phyloP scores from a whole-genome alignment of 371 early-diverging fungal species.

The Mycotypha africana region DNA sequence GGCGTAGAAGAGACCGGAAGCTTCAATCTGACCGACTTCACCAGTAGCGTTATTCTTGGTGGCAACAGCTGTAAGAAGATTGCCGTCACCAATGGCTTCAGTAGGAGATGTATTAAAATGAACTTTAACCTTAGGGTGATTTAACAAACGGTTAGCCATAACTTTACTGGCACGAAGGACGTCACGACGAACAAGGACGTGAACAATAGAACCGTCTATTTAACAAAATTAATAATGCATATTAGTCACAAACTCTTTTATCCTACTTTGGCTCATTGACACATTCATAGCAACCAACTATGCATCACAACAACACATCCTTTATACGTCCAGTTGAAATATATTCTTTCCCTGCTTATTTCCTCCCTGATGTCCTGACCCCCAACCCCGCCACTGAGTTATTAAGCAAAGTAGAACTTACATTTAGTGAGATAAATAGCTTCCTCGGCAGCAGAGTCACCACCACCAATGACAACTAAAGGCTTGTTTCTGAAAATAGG shows the following conservation, averaged over 20 bases:
- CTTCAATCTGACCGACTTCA: constrained; percentile 61
- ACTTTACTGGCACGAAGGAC: constrained; percentile 95
- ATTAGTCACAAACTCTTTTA: too few species aligned
- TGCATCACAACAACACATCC: too few species aligned
- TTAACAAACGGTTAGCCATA: constrained; percentile 85
- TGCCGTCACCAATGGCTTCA: constrained; percentile 83
- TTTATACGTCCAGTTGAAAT: too few species aligned
- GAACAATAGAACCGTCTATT: constrained; percentile 11
- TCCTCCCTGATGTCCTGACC: too few species aligned
- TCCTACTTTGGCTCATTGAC: too few species aligned
- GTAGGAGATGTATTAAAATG: constrained; percentile 86
- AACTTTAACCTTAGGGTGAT: constrained; percentile 88
- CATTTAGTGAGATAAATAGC: constrained; percentile 91
- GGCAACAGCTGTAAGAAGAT: constrained; percentile 65
- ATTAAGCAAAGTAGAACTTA: constrained; percentile 15
- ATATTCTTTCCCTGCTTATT: too few species aligned
- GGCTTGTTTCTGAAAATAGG: constrained; percentile 96
- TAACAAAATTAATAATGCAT: background rate
- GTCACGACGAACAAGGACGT: constrained; percentile 87
- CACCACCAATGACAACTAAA: constrained; percentile 96
- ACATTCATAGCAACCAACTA: too few species aligned
- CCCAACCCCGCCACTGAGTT: too few species aligned
- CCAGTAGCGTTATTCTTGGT: constrained; percentile 68
- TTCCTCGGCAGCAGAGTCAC: constrained; percentile 99
- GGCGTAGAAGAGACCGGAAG: constrained; percentile 97